Conservation (phyloP, 228 moss, liverwort and hornwort genomes). For the Sphagnum fallax region DNA sequence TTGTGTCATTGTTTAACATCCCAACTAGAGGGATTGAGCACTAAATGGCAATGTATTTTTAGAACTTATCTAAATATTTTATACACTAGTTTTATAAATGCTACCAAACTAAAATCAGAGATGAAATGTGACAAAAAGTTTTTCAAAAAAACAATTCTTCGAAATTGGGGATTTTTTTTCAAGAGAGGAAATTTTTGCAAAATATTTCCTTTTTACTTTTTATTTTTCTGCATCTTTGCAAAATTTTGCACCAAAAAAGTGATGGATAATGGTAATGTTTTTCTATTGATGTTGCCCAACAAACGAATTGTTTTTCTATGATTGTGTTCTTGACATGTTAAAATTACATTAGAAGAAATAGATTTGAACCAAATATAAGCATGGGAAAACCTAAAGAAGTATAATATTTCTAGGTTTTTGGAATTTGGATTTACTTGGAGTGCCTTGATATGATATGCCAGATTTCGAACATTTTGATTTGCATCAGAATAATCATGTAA, state of each 20-base stretch:
- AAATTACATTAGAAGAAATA: neutral
- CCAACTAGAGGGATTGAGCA: too few species aligned
- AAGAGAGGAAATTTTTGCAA: neutral
- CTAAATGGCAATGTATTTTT: too few species aligned
- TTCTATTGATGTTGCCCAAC: neutral
- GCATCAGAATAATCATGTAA: conserved; percentile 52
- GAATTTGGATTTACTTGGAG: conserved; percentile 30
- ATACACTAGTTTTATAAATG: neutral
- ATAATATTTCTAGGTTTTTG: too few species aligned
- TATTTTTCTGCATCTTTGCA: too few species aligned
- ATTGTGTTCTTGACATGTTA: neutral
- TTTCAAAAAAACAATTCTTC: neutral
- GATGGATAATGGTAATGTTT: too few species aligned
- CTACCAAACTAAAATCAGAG: neutral
- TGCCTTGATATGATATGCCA: conserved; percentile 59
- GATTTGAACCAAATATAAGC: neutral
- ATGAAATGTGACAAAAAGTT: neutral
- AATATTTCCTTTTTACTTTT: neutral
- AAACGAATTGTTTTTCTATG: neutral
- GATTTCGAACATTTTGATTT: conserved; percentile 34
- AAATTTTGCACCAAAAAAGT: too few species aligned
- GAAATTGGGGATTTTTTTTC: neutral
- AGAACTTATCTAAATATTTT: neutral
- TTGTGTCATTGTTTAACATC: too few species aligned
- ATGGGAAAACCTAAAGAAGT: neutral